These are phyloP conservation scores for Podila minutissima DNA, from an alignment of 192 early-diverging fungal species.

Conservation along the genomic window DNA sequence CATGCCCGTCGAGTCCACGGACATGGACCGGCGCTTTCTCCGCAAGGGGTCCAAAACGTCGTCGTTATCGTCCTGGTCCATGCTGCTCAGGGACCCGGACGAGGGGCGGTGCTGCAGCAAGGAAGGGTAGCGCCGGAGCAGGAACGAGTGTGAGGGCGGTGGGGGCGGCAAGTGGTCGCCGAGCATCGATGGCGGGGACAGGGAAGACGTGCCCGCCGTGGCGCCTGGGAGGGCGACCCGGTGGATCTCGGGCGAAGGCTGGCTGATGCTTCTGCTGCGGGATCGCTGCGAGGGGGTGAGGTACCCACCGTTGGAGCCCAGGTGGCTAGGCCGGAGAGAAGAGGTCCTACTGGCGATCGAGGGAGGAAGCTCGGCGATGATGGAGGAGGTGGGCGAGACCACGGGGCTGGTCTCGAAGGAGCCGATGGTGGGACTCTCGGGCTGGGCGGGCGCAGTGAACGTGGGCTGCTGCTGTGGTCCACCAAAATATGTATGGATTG, in stretches of 20 bases:
- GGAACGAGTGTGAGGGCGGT: background rate
- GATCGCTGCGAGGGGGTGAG: background rate
- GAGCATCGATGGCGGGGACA: background rate
- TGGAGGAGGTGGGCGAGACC: background rate
- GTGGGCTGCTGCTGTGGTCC: background rate
- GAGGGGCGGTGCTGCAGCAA: background rate
- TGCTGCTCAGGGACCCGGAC: background rate
- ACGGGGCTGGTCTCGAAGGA: background rate
- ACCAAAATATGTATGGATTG: slow-evolving; percentile 2
- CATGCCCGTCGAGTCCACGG: slow-evolving; percentile 6
- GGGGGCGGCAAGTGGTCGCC: slow-evolving; percentile 17
- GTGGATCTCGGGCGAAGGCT: background rate
- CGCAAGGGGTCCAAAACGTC: background rate
- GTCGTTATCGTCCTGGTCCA: background rate
- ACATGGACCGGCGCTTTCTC: slow-evolving; percentile 13
- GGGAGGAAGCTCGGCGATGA: background rate
- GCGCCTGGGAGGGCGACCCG: slow-evolving; percentile 12
- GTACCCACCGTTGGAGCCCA: background rate
- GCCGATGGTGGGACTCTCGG: slow-evolving; percentile 10
- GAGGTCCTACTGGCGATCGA: background rate
- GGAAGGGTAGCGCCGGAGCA: background rate
- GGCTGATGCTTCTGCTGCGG: slow-evolving; percentile 2
- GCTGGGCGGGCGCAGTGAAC: background rate
- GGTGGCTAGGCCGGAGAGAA: background rate
- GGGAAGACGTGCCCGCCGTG: background rate